Evolutionary conservation across 495 filamentous ascomycete species (phyloP).

Genomic region (Hypoxylon rickii): DNA sequence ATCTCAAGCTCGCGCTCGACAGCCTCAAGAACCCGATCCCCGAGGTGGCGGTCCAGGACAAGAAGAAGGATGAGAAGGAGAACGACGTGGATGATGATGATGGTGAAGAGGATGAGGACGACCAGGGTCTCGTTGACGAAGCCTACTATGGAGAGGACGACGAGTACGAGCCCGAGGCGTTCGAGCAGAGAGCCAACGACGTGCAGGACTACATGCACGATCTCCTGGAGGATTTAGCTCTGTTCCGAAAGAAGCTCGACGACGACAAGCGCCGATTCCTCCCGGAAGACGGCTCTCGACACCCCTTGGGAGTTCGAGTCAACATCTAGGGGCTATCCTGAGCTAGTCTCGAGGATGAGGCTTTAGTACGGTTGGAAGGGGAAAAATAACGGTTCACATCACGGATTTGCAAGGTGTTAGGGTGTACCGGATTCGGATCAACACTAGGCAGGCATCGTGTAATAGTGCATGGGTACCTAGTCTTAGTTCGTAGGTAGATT

Average conservation of each 20-base stretch:
- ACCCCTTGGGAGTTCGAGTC: slow-evolving; percentile 34
- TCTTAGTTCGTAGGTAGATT: neutral
- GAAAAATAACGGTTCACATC: neutral
- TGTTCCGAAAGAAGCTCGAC: slow-evolving; percentile 82
- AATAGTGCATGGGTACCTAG: neutral
- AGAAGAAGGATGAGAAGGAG: slow-evolving; percentile 37
- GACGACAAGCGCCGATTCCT: slow-evolving; percentile 70
- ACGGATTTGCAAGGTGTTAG: slow-evolving; percentile 19
- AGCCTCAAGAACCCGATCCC: slow-evolving; percentile 88
- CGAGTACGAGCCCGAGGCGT: slow-evolving; percentile 50
- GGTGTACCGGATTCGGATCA: slow-evolving; percentile 5
- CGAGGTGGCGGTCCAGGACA: slow-evolving; percentile 43
- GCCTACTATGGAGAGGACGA: slow-evolving; percentile 50
- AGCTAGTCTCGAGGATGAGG: no score
- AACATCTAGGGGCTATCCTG: no score
- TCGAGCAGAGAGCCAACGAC: slow-evolving; percentile 55
- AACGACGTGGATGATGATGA: neutral
- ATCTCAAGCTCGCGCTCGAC: slow-evolving; percentile 84
- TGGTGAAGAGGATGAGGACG: slow-evolving; percentile 14
- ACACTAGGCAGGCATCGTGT: neutral
- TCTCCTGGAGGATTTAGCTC: slow-evolving; percentile 72
- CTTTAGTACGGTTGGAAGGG: neutral
- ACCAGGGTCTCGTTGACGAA: slow-evolving; percentile 39
- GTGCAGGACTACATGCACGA: slow-evolving; percentile 72
- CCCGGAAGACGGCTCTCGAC: slow-evolving; percentile 39